phyloP scores from a whole-genome alignment of 2,329 filamentous ascomycete species.

The Hansfordia pulvinata region DNA sequence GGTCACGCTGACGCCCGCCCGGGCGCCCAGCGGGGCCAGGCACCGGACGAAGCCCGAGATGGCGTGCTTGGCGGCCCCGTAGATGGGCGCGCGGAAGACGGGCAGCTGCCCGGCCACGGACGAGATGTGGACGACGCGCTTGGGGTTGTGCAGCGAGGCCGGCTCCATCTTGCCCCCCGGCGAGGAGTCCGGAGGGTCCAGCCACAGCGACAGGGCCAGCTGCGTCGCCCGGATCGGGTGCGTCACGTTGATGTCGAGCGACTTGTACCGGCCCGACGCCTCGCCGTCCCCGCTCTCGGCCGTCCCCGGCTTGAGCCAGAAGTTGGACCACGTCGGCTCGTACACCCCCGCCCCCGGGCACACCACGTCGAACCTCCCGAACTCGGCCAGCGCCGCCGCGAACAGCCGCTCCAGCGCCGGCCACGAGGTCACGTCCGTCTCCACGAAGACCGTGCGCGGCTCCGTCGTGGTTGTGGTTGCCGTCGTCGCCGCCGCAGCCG shows the following conservation, averaged over 20 bases:
- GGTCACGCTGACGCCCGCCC: conserved; percentile 21
- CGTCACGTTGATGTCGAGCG: conserved; percentile 25
- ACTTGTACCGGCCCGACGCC: conserved; percentile 16
- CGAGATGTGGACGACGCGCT: conserved; percentile 22
- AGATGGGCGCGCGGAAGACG: conserved; percentile 20
- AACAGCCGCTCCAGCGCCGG: conserved; percentile 21
- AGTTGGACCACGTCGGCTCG: conserved; percentile 27
- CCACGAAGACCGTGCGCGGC: conserved; percentile 23
- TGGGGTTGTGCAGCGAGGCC: conserved; percentile 14
- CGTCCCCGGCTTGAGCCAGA: conserved; percentile 26
- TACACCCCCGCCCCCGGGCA: conserved; percentile 32
- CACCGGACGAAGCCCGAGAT: conserved; percentile 25
- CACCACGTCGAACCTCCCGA: conserved; percentile 25
- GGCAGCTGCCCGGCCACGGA: conserved; percentile 22
- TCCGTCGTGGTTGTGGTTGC: background rate
- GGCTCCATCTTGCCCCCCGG: too few species aligned
- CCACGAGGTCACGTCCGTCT: conserved; percentile 31
- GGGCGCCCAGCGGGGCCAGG: conserved; percentile 21
- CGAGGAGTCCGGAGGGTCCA: conserved; percentile 10
- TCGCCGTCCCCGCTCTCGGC: conserved; percentile 15
- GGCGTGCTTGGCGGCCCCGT: conserved; percentile 23
- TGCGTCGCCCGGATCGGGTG: conserved; percentile 27
- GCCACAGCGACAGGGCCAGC: conserved; percentile 23
- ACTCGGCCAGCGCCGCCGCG: conserved; percentile 16
- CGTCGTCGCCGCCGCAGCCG: too few species aligned